Evolutionary conservation across 495 filamentous ascomycete species (phyloP), one percentile per base, ranked within the genome.

Genomic region (Cercophora samala): DNA sequence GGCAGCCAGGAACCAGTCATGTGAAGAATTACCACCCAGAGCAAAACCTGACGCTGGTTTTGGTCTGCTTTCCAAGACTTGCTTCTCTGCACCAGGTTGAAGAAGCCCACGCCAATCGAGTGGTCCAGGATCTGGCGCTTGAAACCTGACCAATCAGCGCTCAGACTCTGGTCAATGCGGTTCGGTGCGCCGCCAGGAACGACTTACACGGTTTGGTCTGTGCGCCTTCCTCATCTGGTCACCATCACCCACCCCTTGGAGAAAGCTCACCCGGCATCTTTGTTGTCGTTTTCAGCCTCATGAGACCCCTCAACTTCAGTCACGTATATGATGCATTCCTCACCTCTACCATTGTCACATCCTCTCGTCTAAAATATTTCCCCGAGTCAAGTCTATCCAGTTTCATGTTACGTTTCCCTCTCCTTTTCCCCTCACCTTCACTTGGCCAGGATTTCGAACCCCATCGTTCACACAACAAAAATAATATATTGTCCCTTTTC

Each of bases 101-200:
- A 60, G 61, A 58, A 11, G 54, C 25, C 37, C 58, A 64, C 29
- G 60, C 68, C 68, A 69, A 69, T 69, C 64, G 37, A 56, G 53
- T 56, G n/a, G 22, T 56, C 19, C 22, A 60, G 23, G 26, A n/a
- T 26, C 18, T 9, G 53, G 53, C 53, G 53, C 53, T 56, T 56
- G 53, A 46, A 17, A 46, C 3, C 13, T 13, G 11, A 46, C 37
- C 9, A 46, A 46, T 46, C 37, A 46, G 6, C 37, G 11, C 37
- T 18, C 37, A 13, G 37, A 46, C 15, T 46, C 2, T 46, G 37
- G 37, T 18, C 37, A 13, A 46, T 46, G 37, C 37, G 3, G 8
- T 11, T 13, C 37, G 2, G 37, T 46, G 37, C n/a, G n/a, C n/a
- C 4, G 29, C 29, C 29, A 32, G 29, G 11, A 46, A 46, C 37